These are phyloP conservation scores for Wallacemonas sp. DNA, from an alignment of 208 protist species.

Conservation along the genomic window DNA sequence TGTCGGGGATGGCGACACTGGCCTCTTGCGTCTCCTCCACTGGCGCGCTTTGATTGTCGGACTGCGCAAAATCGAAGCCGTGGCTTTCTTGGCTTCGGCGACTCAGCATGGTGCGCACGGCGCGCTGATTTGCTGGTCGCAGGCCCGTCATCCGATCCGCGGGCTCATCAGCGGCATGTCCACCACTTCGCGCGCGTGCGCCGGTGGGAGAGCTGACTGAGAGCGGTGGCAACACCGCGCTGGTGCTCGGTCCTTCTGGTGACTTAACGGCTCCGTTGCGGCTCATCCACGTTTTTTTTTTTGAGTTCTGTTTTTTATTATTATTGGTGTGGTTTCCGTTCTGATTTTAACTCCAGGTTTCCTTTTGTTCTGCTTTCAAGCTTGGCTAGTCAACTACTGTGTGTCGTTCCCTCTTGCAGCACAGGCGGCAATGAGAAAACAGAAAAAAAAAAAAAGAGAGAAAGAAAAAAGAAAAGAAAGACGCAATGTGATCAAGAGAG, in stretches of 20 bases:
- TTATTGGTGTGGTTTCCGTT: no score
- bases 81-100: not conserved
- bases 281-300: no score
- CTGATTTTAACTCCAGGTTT: no score
- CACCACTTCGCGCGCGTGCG: not conserved
- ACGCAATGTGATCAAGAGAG: not conserved
- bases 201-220: not conserved
- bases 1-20: not conserved
- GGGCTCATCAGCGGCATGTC: not conserved
- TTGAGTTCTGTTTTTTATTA: no score
- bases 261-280: no score
- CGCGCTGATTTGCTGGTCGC: not conserved
- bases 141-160: slow-evolving; percentile 6
- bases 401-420: no score
- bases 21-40: not conserved
- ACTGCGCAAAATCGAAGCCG: not conserved
- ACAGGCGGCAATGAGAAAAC: no score
- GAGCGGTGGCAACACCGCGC: no score
- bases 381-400: no score
- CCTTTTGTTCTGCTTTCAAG: no score
- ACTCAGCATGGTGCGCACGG: not conserved
- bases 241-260: no score
- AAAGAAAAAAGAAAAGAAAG: not conserved
- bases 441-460: not conserved
- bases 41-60: not conserved